Conservation (phyloP, 176 grass and related monocot genomes). For the Carex myosuroides region DNA sequence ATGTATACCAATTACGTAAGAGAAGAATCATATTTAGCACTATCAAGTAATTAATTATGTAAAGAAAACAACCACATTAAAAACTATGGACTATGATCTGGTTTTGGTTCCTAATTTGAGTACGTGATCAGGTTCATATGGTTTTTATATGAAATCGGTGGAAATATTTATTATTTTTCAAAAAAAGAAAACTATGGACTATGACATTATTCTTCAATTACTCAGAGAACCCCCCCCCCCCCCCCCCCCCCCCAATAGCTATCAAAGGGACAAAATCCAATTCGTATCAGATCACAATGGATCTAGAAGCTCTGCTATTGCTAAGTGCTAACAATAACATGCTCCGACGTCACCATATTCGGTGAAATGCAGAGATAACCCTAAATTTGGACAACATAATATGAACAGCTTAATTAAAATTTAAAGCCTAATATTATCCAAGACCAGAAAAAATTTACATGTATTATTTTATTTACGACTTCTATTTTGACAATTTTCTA, state of each 20-base stretch:
- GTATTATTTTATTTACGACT: not conserved
- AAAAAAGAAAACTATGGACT: too few relatives aligned
- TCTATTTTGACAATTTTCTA: not conserved
- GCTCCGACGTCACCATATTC: conserved; percentile 7
- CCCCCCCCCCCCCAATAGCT: not conserved
- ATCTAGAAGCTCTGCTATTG: conserved; percentile 8
- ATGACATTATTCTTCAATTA: not conserved
- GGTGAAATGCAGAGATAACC: not conserved
- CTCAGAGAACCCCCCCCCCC: not conserved
- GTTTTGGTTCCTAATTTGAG: too few relatives aligned
- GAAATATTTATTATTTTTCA: too few relatives aligned
- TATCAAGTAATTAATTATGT: too few relatives aligned
- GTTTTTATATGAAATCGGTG: too few relatives aligned
- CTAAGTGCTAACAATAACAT: conserved; percentile 7
- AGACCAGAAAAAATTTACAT: not conserved
- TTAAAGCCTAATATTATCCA: not conserved
- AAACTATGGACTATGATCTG: too few relatives aligned
- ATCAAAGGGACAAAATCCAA: not conserved
- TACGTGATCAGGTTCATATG: too few relatives aligned
- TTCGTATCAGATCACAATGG: not conserved
- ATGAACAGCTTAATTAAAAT: not conserved
- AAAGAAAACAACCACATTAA: too few relatives aligned
- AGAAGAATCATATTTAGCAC: too few relatives aligned
- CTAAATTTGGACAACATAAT: not conserved
- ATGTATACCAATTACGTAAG: too few relatives aligned